Conservation (phyloP, 495 filamentous ascomycete species). For the Trypethelium eluteriae region DNA sequence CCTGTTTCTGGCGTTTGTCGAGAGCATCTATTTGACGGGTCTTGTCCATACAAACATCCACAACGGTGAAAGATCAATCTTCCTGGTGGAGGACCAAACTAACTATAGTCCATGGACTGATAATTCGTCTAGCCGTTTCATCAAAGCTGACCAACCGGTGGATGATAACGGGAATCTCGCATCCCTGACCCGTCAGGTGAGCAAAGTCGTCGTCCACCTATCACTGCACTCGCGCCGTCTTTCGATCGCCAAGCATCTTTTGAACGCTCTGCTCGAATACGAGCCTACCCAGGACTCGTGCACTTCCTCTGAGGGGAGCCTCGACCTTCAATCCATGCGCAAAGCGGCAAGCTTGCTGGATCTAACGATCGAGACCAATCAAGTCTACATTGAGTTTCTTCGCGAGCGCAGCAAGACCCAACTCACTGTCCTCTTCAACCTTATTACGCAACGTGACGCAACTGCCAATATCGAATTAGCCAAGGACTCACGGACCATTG, state of each 20-base stretch:
- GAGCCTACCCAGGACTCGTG: neutral
- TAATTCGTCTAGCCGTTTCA: neutral
- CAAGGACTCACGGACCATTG: slow-evolving; percentile 24
- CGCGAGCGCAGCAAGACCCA: neutral
- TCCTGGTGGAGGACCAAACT: neutral
- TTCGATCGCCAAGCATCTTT: neutral
- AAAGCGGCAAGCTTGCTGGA: neutral
- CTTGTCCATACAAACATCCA: neutral
- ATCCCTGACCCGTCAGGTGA: neutral
- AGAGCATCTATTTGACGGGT: neutral
- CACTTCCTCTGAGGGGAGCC: neutral
- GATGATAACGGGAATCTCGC: neutral
- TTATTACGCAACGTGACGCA: slow-evolving; percentile 24
- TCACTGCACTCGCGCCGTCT: neutral
- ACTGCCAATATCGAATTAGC: slow-evolving; percentile 26
- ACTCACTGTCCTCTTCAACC: neutral
- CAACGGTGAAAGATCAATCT: neutral
- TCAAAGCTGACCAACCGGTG: neutral
- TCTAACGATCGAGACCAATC: neutral
- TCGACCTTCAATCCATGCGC: neutral
- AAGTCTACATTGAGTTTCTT: neutral
- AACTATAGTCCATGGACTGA: neutral
- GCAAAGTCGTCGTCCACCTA: neutral
- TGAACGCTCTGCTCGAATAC: neutral
- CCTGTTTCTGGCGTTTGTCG: neutral